These are phyloP conservation scores for Apiospora marii DNA, from an alignment of 2,329 filamentous ascomycete genomes.

Conservation along the genomic window DNA sequence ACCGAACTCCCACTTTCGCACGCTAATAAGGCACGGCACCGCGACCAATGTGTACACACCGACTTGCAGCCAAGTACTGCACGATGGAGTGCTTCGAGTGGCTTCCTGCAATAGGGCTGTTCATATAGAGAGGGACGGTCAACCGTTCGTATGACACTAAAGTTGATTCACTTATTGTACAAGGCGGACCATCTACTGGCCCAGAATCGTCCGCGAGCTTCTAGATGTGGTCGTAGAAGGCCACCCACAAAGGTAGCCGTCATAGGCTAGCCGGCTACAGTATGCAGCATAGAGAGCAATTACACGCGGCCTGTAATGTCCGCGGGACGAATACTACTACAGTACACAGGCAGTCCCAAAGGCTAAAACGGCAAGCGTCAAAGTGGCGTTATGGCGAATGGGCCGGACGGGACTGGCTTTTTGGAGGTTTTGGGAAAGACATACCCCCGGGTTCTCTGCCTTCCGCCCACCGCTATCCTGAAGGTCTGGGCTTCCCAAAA, in stretches of 20 bases:
- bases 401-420: background rate
- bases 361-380: background rate
- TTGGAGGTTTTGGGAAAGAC: background rate
- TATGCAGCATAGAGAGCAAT: background rate
- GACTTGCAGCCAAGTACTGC: background rate
- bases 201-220: background rate
- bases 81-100: background rate
- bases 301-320: background rate
- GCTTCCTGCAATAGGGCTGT: background rate
- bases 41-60: background rate
- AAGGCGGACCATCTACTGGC: slow-evolving; percentile 2
- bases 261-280: background rate
- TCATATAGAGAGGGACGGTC: background rate
- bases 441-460: slow-evolving; percentile 17
- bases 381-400: background rate
- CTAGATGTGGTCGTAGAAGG: background rate
- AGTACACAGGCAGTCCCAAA: background rate
- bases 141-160: background rate
- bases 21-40: background rate
- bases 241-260: background rate
- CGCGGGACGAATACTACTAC: background rate
- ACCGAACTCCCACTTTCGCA: background rate
- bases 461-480: background rate
- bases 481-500: background rate
- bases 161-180: background rate